A percentile compares a stretch with the other conserved stretches of the same genome.
Evolutionary conservation across 495 filamentous ascomycete species (phyloP).

Genomic region (Hypoxylon perforatum): DNA sequence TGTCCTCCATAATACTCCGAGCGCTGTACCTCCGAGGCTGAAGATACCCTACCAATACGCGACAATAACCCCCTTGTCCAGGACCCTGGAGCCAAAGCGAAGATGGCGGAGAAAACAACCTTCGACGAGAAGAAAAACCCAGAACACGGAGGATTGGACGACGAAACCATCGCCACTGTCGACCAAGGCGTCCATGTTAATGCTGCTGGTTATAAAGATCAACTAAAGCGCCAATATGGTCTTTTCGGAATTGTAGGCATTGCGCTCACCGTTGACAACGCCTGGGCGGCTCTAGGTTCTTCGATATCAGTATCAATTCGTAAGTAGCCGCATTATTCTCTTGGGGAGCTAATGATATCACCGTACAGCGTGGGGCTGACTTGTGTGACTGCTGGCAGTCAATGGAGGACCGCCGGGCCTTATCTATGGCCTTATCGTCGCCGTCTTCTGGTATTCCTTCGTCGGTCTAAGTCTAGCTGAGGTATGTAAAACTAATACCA

Average conservation of each 20-base stretch:
- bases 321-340: conserved; percentile 42
- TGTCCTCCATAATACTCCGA: neutral
- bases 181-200: conserved; percentile 58
- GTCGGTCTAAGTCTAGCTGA: conserved; percentile 57
- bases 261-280: conserved; percentile 65
- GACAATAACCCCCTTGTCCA: neutral
- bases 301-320: conserved; percentile 64
- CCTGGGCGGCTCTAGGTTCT: conserved; percentile 66
- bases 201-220: conserved; percentile 66
- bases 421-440: conserved; percentile 64
- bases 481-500: conserved; percentile 34
- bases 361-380: conserved; percentile 12
- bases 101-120: conserved; percentile 38
- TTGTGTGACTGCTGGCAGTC: conserved; percentile 41
- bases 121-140: conserved; percentile 48
- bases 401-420: conserved; percentile 69
- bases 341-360: neutral
- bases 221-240: conserved; percentile 66
- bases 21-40: neutral
- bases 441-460: conserved; percentile 57
- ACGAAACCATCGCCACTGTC: conserved; percentile 50
- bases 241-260: conserved; percentile 62
- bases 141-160: conserved; percentile 34
- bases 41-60: neutral
- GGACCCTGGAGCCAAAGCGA: neutral